Conservation (phyloP, 495 filamentous ascomycete species). For the Hypomontagnella submonticulosa region DNA sequence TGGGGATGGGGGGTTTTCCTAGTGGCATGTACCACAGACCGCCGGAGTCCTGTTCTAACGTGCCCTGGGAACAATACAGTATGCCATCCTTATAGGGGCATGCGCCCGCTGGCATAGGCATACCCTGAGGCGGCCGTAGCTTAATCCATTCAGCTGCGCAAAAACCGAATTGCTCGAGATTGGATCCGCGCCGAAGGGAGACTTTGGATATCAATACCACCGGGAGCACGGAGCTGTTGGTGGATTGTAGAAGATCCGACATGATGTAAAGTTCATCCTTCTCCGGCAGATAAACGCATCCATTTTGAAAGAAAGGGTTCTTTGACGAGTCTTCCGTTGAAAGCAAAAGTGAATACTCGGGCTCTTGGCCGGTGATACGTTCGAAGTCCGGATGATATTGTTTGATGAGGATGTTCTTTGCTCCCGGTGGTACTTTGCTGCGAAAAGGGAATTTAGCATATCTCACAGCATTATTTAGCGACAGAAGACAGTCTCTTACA, state of each 20-base stretch:
- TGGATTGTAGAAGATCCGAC: constrained; percentile 61
- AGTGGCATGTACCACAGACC: constrained; percentile 63
- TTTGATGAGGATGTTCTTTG: constrained; percentile 33
- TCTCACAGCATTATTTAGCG: neutral
- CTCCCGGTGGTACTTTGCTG: constrained; percentile 8
- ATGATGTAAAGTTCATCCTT: constrained; percentile 66
- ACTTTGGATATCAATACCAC: constrained; percentile 56
- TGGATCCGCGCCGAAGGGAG: constrained; percentile 41
- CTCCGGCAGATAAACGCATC: constrained; percentile 60
- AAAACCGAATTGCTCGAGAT: constrained; percentile 29
- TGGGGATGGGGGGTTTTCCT: constrained; percentile 48
- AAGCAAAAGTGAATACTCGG: constrained; percentile 52
- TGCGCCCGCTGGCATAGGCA: constrained; percentile 67
- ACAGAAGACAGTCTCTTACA: constrained; percentile 2
- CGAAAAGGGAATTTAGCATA: constrained; percentile 1
- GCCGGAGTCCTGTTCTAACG: constrained; percentile 50
- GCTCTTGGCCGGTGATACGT: constrained; percentile 26
- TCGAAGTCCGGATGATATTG: constrained; percentile 42
- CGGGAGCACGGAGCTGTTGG: constrained; percentile 52
- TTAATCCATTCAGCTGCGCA: constrained; percentile 55
- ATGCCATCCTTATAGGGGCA: constrained; percentile 44
- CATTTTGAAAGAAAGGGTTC: constrained; percentile 69
- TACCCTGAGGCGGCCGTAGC: constrained; percentile 54
- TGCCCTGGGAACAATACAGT: constrained; percentile 66
- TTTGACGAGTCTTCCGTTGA: constrained; percentile 48